A percentile compares a stretch with the other conserved stretches of the same genome.
These are phyloP conservation scores for Penicillium cataractarum DNA, from an alignment of 495 filamentous ascomycete genomes.

Conservation along the genomic window DNA sequence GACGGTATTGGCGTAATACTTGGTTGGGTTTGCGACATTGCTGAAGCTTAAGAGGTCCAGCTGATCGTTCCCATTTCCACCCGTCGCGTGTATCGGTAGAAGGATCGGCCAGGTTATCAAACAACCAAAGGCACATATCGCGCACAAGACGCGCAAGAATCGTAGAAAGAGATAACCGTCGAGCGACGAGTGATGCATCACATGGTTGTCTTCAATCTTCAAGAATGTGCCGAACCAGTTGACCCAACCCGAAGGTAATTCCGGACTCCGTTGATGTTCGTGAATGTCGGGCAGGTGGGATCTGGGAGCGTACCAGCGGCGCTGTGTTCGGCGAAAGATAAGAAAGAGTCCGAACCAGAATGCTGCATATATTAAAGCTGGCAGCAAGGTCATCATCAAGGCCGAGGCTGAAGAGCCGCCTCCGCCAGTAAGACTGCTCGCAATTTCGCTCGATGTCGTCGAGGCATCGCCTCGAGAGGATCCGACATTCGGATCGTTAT, in stretches of 20 bases:
- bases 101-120: constrained; percentile 80
- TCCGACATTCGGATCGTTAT: constrained; percentile 48
- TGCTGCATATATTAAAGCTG: constrained; percentile 65
- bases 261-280: constrained; percentile 51
- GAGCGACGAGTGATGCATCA: constrained; percentile 68
- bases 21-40: constrained; percentile 56
- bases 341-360: constrained; percentile 75
- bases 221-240: constrained; percentile 67
- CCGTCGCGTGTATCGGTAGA: constrained; percentile 79
- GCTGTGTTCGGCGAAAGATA: constrained; percentile 69
- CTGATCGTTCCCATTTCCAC: constrained; percentile 59
- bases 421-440: constrained; percentile 33
- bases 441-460: constrained; percentile 39
- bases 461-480: constrained; percentile 48
- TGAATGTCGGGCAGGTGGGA: constrained; percentile 76
- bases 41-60: constrained; percentile 69
- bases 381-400: constrained; percentile 71
- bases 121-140: constrained; percentile 73
- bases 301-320: constrained; percentile 79
- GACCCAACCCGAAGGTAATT: constrained; percentile 52
- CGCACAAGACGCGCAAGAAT: constrained; percentile 71
- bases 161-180: constrained; percentile 86
- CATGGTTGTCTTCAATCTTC: constrained; percentile 60
- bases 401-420: constrained; percentile 51
- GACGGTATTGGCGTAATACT: constrained; percentile 65